These are phyloP conservation scores for Aspergillus leporis DNA, from an alignment of 495 filamentous ascomycete species.

Conservation along the genomic window DNA sequence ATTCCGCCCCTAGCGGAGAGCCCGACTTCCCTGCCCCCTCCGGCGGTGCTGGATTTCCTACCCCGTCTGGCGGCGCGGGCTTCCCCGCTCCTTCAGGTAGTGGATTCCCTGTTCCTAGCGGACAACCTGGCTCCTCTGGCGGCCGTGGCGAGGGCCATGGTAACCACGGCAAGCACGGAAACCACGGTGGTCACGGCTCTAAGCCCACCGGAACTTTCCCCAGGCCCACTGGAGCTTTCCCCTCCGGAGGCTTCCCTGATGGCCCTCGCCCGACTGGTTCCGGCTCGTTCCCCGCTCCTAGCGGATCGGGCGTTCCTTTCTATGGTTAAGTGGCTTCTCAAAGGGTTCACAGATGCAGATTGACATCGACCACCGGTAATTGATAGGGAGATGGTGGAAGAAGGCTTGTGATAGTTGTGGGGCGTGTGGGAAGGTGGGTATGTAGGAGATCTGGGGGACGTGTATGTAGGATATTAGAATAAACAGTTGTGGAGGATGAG, in stretches of 20 bases:
- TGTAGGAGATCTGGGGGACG: background rate
- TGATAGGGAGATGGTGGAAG: background rate
- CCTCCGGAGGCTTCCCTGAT: background rate
- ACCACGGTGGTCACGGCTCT: background rate
- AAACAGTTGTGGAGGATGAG: background rate
- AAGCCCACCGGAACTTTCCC: constrained; percentile 2
- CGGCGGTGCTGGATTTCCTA: constrained; percentile 2
- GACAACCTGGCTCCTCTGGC: background rate
- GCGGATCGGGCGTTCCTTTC: background rate
- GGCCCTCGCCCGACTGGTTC: background rate
- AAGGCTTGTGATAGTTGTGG: background rate
- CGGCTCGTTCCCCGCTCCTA: background rate
- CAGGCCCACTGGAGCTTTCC: background rate
- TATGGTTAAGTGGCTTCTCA: background rate
- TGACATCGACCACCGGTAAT: background rate
- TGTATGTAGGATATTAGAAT: background rate
- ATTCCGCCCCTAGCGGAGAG: background rate
- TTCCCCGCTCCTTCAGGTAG: background rate
- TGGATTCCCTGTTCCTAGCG: background rate
- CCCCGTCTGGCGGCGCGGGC: background rate
- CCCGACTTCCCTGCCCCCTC: constrained; percentile 4
- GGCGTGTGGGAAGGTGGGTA: background rate
- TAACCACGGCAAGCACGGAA: background rate
- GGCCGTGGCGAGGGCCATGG: background rate
- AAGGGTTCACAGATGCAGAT: background rate